Conservation (phyloP, 441 rosid genomes). For the Erysimum cheiri region DNA sequence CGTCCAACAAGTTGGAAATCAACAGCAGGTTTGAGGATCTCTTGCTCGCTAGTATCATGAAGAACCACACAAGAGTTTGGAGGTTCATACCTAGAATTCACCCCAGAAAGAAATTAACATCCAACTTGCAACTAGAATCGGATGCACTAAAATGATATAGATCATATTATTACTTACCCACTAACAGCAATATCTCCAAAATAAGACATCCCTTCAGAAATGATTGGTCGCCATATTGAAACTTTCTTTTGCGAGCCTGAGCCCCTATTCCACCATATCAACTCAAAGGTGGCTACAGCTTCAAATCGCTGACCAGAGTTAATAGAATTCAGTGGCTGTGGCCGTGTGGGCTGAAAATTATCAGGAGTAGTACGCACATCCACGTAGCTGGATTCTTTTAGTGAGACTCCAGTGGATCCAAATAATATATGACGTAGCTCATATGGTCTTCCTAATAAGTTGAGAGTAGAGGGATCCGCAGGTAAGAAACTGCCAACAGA, state of each 20-base stretch:
- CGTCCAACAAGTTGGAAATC: conserved; percentile 86
- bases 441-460: conserved; percentile 67
- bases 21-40: conserved; percentile 66
- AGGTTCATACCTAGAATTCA: conserved; percentile 74
- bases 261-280: conserved; percentile 90
- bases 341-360: conserved; percentile 42
- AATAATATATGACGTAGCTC: conserved; percentile 78
- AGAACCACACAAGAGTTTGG: conserved; percentile 87
- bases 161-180: conserved; percentile 63
- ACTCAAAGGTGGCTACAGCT: conserved; percentile 84
- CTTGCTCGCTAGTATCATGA: conserved; percentile 74
- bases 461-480: conserved; percentile 62
- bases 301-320: conserved; percentile 74
- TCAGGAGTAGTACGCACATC: conserved; percentile 50
- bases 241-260: conserved; percentile 77
- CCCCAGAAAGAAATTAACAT: conserved; percentile 34
- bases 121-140: conserved; percentile 26
- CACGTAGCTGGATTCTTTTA: conserved; percentile 47
- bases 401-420: conserved; percentile 56
- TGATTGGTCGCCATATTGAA: conserved; percentile 91
- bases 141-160: conserved; percentile 11
- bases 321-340: conserved; percentile 48
- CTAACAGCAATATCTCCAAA: conserved; percentile 94
- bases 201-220: conserved; percentile 83
- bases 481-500: conserved; percentile 91